These are phyloP conservation scores for Botrytis fragariae DNA, from an alignment of 2,329 filamentous ascomycete genomes.

Conservation along the genomic window DNA sequence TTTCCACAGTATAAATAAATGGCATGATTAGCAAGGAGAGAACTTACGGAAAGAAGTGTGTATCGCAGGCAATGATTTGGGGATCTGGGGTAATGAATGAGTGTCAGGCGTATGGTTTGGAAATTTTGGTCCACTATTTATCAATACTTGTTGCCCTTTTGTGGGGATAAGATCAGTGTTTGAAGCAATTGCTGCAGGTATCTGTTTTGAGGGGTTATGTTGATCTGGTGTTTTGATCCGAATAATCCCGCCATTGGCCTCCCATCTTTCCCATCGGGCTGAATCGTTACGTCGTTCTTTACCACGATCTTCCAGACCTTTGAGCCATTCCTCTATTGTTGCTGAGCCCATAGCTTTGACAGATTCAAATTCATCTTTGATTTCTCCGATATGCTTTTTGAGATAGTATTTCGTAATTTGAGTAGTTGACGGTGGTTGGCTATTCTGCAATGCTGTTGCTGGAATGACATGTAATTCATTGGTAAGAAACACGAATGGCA, in stretches of 20 bases:
- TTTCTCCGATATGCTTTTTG: conserved; percentile 57
- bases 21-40: not conserved
- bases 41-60: conserved; percentile 24
- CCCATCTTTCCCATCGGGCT: conserved; percentile 74
- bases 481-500: conserved; percentile 67
- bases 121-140: conserved; percentile 2
- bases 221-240: conserved; percentile 28
- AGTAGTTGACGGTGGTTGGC: conserved; percentile 46
- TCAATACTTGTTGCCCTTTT: conserved; percentile 7
- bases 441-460: conserved; percentile 52
- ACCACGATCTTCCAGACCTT: conserved; percentile 66
- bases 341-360: conserved; percentile 66
- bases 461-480: conserved; percentile 59
- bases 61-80: conserved; percentile 21
- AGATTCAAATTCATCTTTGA: conserved; percentile 60
- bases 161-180: not conserved
- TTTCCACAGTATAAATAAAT: not conserved
- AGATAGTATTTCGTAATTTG: conserved; percentile 66
- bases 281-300: conserved; percentile 59
- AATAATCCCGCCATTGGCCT: conserved; percentile 37
- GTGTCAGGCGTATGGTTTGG: conserved; percentile 7
- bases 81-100: conserved; percentile 15
- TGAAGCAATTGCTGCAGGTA: not conserved
- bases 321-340: conserved; percentile 73
- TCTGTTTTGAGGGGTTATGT: conserved; percentile 21